Evolutionary conservation across 208 protist genomes (phyloP).

Genomic region (Leishmania tropica): DNA sequence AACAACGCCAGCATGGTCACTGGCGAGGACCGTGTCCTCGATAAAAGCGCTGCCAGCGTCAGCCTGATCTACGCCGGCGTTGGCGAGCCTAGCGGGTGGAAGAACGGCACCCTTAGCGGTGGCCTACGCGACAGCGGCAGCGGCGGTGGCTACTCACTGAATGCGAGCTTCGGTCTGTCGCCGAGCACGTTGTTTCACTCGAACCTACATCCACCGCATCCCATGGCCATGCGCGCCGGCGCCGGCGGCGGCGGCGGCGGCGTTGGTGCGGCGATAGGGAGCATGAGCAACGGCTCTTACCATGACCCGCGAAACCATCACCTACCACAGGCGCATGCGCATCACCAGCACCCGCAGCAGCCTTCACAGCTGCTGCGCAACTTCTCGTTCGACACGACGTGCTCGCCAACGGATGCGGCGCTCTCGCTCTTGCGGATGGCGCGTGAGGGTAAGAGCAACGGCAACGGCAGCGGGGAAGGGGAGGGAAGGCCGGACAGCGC

Average conservation of each 20-base stretch:
- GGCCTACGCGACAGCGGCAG: neutral
- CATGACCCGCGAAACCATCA: neutral
- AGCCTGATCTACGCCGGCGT: constrained; percentile 21
- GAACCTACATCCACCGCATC: neutral
- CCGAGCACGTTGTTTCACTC: constrained; percentile 4
- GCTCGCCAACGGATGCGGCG: constrained; percentile 22
- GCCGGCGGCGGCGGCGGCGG: neutral
- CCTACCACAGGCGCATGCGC: neutral
- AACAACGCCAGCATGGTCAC: neutral
- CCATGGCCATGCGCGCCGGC: neutral
- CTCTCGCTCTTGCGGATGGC: constrained; percentile 22
- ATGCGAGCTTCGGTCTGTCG: constrained; percentile 18
- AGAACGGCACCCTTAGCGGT: neutral
- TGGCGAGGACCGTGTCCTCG: constrained; percentile 20
- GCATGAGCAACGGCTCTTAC: constrained; percentile 22
- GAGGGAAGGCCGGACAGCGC: neutral
- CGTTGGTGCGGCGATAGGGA: neutral
- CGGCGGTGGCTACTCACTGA: constrained; percentile 15
- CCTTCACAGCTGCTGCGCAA: constrained; percentile 6
- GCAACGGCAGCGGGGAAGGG: neutral
- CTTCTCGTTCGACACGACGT: constrained; percentile 17
- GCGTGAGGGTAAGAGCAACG: constrained; percentile 18
- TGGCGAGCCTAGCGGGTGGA: constrained; percentile 5
- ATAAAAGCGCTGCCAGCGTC: constrained; percentile 11
- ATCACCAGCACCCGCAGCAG: constrained; percentile 8